Conservation (phyloP, 2,329 filamentous ascomycete species). For the Ophiostoma perfectum region DNA sequence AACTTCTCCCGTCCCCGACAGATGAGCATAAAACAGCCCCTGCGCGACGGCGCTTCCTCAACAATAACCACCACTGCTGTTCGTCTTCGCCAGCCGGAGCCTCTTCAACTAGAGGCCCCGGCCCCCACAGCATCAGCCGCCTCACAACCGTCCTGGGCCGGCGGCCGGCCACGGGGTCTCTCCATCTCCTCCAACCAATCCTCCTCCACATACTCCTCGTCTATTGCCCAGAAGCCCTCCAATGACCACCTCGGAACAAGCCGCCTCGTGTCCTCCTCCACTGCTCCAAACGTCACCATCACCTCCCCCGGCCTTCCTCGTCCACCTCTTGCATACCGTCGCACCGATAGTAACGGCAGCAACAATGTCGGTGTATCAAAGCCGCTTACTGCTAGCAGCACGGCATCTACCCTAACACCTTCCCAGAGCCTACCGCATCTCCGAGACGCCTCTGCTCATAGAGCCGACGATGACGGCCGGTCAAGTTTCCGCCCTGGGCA, state of each 20-base stretch:
- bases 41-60: constrained; percentile 25
- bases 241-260: constrained; percentile 37
- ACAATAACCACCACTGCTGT: background rate
- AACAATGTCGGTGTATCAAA: background rate
- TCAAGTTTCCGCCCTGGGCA: constrained; percentile 54
- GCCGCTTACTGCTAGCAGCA: background rate
- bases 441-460: constrained; percentile 40
- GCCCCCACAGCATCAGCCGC: background rate
- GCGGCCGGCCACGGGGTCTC: constrained; percentile 39
- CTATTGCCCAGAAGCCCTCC: constrained; percentile 38
- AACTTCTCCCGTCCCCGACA: constrained; percentile 59
- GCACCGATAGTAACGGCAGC: constrained; percentile 33
- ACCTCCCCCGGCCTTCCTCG: constrained; percentile 29
- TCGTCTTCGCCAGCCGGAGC: constrained; percentile 25
- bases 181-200: constrained; percentile 47
- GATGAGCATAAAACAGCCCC: constrained; percentile 44
- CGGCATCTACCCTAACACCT: constrained; percentile 23
- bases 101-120: constrained; percentile 13
- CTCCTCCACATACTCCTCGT: constrained; percentile 41
- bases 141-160: constrained; percentile 36
- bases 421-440: constrained; percentile 16
- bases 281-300: constrained; percentile 13
- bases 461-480: constrained; percentile 48
- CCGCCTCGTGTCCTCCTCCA: constrained; percentile 24
- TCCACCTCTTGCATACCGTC: constrained; percentile 32